phyloP scores from a whole-genome alignment of 2,329 filamentous ascomycete species.

The Rugonectria rugulosa region DNA sequence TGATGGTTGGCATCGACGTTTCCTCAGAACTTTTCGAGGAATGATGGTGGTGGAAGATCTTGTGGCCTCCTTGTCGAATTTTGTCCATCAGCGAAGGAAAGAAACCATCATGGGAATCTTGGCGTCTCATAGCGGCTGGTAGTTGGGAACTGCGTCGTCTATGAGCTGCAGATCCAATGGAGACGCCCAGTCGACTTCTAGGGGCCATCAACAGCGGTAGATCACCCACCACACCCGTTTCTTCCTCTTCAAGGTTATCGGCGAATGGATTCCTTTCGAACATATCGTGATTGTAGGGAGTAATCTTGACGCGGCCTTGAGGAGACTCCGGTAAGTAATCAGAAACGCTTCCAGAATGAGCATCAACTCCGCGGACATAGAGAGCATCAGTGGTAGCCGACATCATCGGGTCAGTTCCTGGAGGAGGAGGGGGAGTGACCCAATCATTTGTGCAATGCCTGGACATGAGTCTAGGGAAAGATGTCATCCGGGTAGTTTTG shows the following conservation, averaged over 20 bases:
- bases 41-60: slow-evolving; percentile 33
- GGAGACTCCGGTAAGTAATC: slow-evolving; percentile 10
- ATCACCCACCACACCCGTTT: slow-evolving; percentile 3
- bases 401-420: slow-evolving; percentile 25
- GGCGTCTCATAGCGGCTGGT: slow-evolving; percentile 13
- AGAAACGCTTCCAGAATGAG: slow-evolving; percentile 31
- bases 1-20: neutral
- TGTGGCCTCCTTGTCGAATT: slow-evolving; percentile 39
- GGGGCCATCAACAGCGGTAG: slow-evolving; percentile 4
- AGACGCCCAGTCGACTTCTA: slow-evolving; percentile 32
- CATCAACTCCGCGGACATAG: slow-evolving; percentile 44
- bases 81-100: slow-evolving; percentile 39
- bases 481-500: slow-evolving; percentile 41
- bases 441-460: slow-evolving; percentile 45
- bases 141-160: slow-evolving; percentile 38
- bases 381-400: slow-evolving; percentile 20
- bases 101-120: slow-evolving; percentile 21
- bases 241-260: neutral
- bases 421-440: slow-evolving; percentile 38
- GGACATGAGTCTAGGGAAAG: slow-evolving; percentile 43
- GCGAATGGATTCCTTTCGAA: slow-evolving; percentile 38
- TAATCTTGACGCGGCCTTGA: slow-evolving; percentile 22
- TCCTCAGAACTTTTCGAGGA: slow-evolving; percentile 26
- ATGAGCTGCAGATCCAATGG: slow-evolving; percentile 35
- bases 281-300: slow-evolving; percentile 23